Evolutionary conservation across 2,329 filamentous ascomycete genomes (phyloP), one percentile per base, ranked within the genome.

Genomic region (Penicillium sp.): DNA sequence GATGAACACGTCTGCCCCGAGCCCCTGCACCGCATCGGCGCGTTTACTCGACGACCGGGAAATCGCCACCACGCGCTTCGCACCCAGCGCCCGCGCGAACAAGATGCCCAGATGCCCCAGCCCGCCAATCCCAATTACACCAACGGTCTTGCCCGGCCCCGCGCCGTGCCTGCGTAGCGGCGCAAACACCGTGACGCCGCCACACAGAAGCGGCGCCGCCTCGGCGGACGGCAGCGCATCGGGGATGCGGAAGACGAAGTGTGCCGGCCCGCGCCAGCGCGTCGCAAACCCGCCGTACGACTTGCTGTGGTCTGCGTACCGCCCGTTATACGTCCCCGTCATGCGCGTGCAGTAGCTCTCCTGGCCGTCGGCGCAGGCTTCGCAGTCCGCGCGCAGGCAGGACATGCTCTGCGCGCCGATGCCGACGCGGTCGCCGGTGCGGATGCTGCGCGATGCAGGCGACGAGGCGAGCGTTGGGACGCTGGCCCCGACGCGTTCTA

Each of bases 171-270:
- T 75, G 34, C 76, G 75, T 11, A 93, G 65, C 0, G 87, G 86
- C 4, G 77, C 77, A 59, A 78, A 93, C 0, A 83, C 77, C 0
- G 87, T 93, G 36, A 91, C 75, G 1, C 87, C 87, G 1, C 81
- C 87, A 58, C 87, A 91, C 18, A 91, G 73, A 71, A 93, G 80
- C 1, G 86, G 86, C 1, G 85, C 78, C 1, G 77, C 78, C 41
- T 74, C 69, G 7, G 70, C 72, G 19, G 67, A 72, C 1, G 64
- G 54, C 18, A 82, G 47, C 0, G 45, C 58, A 10, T 74, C 70
- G 0, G 79, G 79, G 42, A 82, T 80, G 55, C 68, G 73, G 54
- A 80, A 67, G 0, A 73, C 74, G 49, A 87, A 89, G 51, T 78
- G 75, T 11, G 66, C 70, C 1, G 74, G 73, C 0, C 72, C 74